A percentile compares a stretch with the other conserved stretches of the same genome.
Conservation (phyloP, 2,329 filamentous ascomycete genomes). For the Aspergillus uvarum region DNA sequence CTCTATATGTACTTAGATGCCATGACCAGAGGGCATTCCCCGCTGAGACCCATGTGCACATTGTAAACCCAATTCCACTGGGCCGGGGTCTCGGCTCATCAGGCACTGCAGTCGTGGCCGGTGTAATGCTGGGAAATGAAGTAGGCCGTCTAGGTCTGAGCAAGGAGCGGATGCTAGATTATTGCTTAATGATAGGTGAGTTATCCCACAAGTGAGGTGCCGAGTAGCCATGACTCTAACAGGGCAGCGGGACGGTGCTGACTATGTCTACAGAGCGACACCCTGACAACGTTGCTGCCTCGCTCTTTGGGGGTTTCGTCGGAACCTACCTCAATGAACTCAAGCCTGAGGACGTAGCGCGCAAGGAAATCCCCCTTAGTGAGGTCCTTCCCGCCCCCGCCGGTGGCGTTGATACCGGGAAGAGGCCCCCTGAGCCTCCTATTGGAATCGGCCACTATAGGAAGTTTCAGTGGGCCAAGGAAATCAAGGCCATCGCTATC, state of each 20-base stretch:
- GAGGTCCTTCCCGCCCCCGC: slow-evolving; percentile 90
- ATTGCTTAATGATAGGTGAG: slow-evolving; percentile 90
- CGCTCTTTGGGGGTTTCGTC: slow-evolving; percentile 93
- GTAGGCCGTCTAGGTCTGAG: slow-evolving; percentile 76
- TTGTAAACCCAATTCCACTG: slow-evolving; percentile 92
- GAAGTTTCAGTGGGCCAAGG: slow-evolving; percentile 87
- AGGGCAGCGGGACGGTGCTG: slow-evolving; percentile 12
- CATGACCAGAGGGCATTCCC: slow-evolving; percentile 85
- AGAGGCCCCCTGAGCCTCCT: slow-evolving; percentile 83
- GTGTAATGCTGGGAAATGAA: slow-evolving; percentile 88
- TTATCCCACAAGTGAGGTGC: slow-evolving; percentile 5
- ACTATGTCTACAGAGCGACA: slow-evolving; percentile 61
- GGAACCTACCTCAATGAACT: slow-evolving; percentile 95
- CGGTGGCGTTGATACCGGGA: slow-evolving; percentile 86
- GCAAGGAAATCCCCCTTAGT: slow-evolving; percentile 89
- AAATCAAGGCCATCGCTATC: slow-evolving; percentile 96
- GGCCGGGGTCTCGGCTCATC: slow-evolving; percentile 93
- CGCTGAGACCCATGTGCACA: slow-evolving; percentile 82
- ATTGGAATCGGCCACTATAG: slow-evolving; percentile 92
- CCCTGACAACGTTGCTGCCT: slow-evolving; percentile 91
- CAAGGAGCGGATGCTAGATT: slow-evolving; percentile 85
- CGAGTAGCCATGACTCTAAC: neutral
- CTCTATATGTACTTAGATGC: slow-evolving; percentile 91
- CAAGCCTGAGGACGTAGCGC: slow-evolving; percentile 80
- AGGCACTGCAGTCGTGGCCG: slow-evolving; percentile 90